Evolutionary conservation across 352 stramenopile species (phyloP).

Genomic region (Globisporangium megalacanthum): DNA sequence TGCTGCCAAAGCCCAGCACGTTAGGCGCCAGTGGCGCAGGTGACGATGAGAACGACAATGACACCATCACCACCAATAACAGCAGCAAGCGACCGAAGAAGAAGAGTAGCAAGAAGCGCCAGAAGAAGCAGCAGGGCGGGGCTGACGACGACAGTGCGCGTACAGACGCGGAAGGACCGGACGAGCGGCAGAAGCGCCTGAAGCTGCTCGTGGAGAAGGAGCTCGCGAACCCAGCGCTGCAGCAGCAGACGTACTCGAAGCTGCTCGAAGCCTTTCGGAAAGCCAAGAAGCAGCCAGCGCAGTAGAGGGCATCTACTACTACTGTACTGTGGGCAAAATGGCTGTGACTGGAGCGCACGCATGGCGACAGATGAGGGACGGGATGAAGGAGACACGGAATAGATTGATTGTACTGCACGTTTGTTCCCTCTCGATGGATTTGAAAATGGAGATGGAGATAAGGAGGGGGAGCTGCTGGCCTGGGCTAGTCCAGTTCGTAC

Average conservation of each 20-base stretch:
- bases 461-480: too few relatives aligned
- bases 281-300: conserved; percentile 26
- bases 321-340: not conserved
- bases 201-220: conserved; percentile 68
- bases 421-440: not conserved
- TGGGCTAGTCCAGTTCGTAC: conserved; percentile 51
- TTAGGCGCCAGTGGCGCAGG: conserved; percentile 10
- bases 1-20: conserved; percentile 60
- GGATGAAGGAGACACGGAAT: conserved; percentile 6
- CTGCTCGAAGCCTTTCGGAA: conserved; percentile 62
- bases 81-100: conserved; percentile 25
- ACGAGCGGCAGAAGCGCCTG: conserved; percentile 49
- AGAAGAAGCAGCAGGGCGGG: conserved; percentile 31
- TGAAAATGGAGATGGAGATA: not conserved
- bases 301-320: conserved; percentile 1
- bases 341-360: not conserved
- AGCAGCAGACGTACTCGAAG: conserved; percentile 69
- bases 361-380: not conserved
- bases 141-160: conserved; percentile 20
- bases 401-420: conserved; percentile 21
- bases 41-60: not conserved
- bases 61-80: conserved; percentile 3
- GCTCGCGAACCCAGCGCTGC: conserved; percentile 41
- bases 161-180: conserved; percentile 20
- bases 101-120: conserved; percentile 63